Evolutionary conservation across 768 basidiomycete species (phyloP), one percentile per base, ranked within the genome.

Genomic region (Terana coerulea): DNA sequence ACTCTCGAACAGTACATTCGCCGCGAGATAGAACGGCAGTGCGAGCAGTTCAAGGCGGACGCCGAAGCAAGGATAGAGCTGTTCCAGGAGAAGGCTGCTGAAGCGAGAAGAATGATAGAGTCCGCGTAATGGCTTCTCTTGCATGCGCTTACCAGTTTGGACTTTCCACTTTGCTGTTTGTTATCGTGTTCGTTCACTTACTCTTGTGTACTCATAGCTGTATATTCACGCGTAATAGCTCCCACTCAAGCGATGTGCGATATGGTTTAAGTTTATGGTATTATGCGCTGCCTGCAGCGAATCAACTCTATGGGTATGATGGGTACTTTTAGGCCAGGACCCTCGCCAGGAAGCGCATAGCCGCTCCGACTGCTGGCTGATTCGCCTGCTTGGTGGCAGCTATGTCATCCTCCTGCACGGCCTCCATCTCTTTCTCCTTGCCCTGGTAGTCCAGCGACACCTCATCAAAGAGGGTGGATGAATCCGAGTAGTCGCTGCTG

Each of bases 1-100:
- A 87, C 89, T 0, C 76, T 94, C 42, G 91, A 93, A 61, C 81
- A 93, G 61, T 88, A 88, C 80, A 83, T 92, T 52, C 75, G 84
- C 49, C 78, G 81, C 57, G 89, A 92, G 68, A 86, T 90, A 64
- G 75, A 75, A 56, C 66, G 79, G 40, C 77, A 90, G 66, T 82
- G 79, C 57, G 81, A 84, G 56, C 79, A 75, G 51, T 73, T 85
- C 61, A 65, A 72, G 66, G 59, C 59, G 40, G 79, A 84, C 53
- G 83, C 77, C 3, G 75, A 75, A 58, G 67, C 67, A 54, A 70
- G 74, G 63, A 79, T 86, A 44, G 66, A 63, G 15, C 54, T 63
- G 53, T 83, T 84, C 64, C 70, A 72, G 59, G 64, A 67, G 51
- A 70, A 69, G 51, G 77, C 81, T 7, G 63, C 54, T 24, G 67